Evolutionary conservation across 345 rosid genomes (phyloP), one percentile per base, ranked within the genome.

Genomic region (Gossypium australe): DNA sequence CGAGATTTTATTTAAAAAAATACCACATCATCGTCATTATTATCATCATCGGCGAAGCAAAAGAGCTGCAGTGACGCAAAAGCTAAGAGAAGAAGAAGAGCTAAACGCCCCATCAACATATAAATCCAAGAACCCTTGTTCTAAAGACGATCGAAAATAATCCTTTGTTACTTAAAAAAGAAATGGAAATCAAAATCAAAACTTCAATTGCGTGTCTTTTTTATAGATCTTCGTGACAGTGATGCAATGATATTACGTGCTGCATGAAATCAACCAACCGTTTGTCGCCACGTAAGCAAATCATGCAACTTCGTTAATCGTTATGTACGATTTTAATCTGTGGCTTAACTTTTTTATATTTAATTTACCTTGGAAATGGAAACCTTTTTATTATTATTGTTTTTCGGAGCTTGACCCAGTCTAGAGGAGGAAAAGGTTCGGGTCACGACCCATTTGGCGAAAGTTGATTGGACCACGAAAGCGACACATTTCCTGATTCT

Each of bases 31-130:
- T 56, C 60, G 11, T 56, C 18, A 55, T 55, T 24, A n/a, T n/a
- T 2, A 9, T 56, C 60, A 57, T 89, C 89, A 45, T 85, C 80
- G 56, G 86, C 81, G 77, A 83, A 86, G 75, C 79, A 81, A 45
- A 91, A 80, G 79, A 82, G 85, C 77, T 80, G 79, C 52, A 83
- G 61, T 67, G 89, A 87, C 77, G 79, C 74, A 65, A 81, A 80
- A 75, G 90, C 86, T 43, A 87, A 59, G 65, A 89, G 47, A 9
- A 89, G 76, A 53, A 88, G 47, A 71, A 88, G 16, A 49, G 84
- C 79, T 61, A 88, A 79, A n/a, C 86, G 76, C 34, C 72, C 84
- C 86, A 88, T 90, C 73, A 52, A 43, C 64, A 55, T 52, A 52
- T 38, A 16, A 14, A 64, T 29, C 73, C 2, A 27, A 17, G 51